Base-by-base conservation (phyloP, 768 basidiomycete species). In the Boletus tylopilopsis region DNA sequence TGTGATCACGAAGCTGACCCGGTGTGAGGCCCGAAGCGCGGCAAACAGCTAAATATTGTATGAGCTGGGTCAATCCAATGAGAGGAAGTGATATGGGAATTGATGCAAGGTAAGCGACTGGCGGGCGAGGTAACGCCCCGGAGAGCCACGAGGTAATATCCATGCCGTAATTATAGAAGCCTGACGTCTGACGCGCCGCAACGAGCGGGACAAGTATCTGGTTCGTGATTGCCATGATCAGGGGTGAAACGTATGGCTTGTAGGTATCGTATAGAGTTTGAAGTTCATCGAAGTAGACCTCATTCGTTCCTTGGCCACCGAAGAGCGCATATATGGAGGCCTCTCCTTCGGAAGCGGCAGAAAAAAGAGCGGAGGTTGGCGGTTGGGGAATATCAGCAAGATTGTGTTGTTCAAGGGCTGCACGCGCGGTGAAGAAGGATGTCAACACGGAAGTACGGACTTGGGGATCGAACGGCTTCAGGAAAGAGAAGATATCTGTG, bases 291-390 rank as follows among this genome's bases (percentile, higher is more conserved):
- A 97, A 93, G 74, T 98, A 99, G 51, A 95, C 89, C 64, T 98
- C 96, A 70, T 98, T 98, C 51, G 88, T 91, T 50, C 96, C 96
- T 70, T 99, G 96, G 13, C 96, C 96, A 44, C 95, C 95, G 64
- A 99, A 99, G 34, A 99, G 75, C 44, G 92, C 95, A 71, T 88
- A 97, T 60, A 97, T 73, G 40, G 79, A 87, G 46, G 81, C 85
- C 37, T 84, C 78, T 39, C 80, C 79, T n/a, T 75, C 66, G 39
- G 70, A 61, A 29, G 81, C 81, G 33, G 85, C 84, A 11, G 73
- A 68, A 49, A 94, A 70, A 21, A 94, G 81, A 11, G 88, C 85
- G 23, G 89, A 84, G 40, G 78, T 52, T 11, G 85, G 79, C 27
- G 79, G 71, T 25, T 71, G 68, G 30, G 88, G 85, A 49, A 90